Percentiles rank a stretch among this genome's conserved stretches.
Evolutionary conservation across 2,329 filamentous ascomycete species (phyloP).

Genomic region (Macrophomina pseudophaseolina): DNA sequence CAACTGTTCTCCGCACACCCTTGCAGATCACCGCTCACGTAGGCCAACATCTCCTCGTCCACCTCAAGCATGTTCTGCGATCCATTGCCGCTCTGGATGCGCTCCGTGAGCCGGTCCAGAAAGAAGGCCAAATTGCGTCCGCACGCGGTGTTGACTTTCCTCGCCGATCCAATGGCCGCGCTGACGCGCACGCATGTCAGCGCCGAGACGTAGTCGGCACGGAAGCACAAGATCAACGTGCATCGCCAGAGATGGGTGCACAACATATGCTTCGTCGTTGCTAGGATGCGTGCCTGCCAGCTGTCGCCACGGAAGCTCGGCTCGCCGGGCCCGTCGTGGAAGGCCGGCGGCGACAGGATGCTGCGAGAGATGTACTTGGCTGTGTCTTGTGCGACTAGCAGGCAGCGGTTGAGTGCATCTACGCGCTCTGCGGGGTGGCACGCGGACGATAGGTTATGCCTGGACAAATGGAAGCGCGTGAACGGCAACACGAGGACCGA

Average conservation of each 20-base stretch:
- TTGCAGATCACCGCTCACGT: constrained; percentile 86
- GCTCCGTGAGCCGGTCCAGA: constrained; percentile 67
- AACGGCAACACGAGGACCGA: constrained; percentile 81
- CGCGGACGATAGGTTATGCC: constrained; percentile 81
- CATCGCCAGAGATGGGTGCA: constrained; percentile 89
- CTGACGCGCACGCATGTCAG: constrained; percentile 74
- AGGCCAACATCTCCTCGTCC: constrained; percentile 88
- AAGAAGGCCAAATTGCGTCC: constrained; percentile 86
- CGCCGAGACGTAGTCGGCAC: constrained; percentile 74
- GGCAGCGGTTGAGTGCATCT: constrained; percentile 78
- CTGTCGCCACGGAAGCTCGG: constrained; percentile 33
- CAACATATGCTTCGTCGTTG: constrained; percentile 74
- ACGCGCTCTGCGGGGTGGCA: constrained; percentile 69
- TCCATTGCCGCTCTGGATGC: constrained; percentile 51
- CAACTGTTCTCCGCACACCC: constrained; percentile 77
- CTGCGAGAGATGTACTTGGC: constrained; percentile 74
- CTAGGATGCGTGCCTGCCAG: constrained; percentile 65
- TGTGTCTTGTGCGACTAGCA: constrained; percentile 76
- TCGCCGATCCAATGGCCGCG: constrained; percentile 70
- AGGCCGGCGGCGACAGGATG: constrained; percentile 51
- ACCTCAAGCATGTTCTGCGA: constrained; percentile 54
- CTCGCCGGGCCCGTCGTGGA: constrained; percentile 22
- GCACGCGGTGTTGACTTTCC: constrained; percentile 76
- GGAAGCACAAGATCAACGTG: constrained; percentile 77
- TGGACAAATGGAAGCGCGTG: constrained; percentile 81